Evolutionary conservation across 192 early-diverging fungal genomes (phyloP), one percentile per base, ranked within the genome.

Genomic region (Coemansia biformis): DNA sequence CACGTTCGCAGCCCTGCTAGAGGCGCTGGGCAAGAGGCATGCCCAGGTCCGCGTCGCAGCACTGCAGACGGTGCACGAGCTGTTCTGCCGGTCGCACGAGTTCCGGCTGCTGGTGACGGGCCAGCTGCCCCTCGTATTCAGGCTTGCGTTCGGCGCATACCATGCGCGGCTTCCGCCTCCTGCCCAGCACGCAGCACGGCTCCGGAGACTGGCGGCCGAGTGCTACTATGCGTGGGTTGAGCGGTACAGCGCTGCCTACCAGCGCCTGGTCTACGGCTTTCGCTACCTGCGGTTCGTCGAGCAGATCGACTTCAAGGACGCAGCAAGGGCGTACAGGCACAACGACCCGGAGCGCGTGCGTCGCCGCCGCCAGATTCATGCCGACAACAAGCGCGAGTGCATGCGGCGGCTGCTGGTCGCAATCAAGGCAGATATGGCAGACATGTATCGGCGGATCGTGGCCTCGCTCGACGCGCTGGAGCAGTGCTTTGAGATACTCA

Each of bases 11-110:
- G 43, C 26, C 3, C 22, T 65, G 0, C 30, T 59, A 5, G 37
- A 35, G 30, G 22, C 40, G 1, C 54, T 75, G 26, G 16, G 24
- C 38, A 63, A 57, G 38, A 33, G 37, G 8, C 72, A 75, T 15
- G 51, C 74, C 9, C 62, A 82, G 71, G 76, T 83, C 23, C 83
- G 85, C 6, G 74, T 77, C n/a, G 78, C 81, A 12, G 63, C 76
- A 23, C 45, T 81, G 12, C 83, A 83, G 51, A 48, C 72, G 3
- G 63, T 83, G 8, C 76, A 79, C 38, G 77, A 77, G 51, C 57
- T 87, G 5, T 87, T 87, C 46, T 43, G 53, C 10, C 78, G 85
- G 4, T 87, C 85, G 12, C 82, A 87, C 52, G 57, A 57, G 22
- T 82, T 87, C 54, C 78, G 85, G 28, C 46, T 62, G 10, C 56